Evolutionary conservation across 2,329 filamentous ascomycete genomes (phyloP).

Genomic region (Curvularia eragrostidis): DNA sequence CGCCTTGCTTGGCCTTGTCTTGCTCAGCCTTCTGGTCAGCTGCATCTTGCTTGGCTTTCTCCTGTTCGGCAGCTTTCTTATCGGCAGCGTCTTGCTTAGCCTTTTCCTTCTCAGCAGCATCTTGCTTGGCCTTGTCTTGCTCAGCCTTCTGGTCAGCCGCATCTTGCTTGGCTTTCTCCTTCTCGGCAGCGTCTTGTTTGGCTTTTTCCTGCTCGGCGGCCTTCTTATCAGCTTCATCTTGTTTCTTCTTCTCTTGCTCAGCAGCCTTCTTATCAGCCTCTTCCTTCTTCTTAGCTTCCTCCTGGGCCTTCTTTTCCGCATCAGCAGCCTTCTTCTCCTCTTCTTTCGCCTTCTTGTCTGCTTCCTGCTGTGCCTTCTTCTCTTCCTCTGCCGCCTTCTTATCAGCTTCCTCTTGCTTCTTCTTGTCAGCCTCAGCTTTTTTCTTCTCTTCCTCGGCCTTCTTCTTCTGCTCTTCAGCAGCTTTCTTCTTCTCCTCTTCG

Average conservation of each 20-base stretch:
- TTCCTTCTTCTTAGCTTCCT: slow-evolving; percentile 1
- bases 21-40: neutral
- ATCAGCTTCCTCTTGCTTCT: slow-evolving; percentile 3
- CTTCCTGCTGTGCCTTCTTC: slow-evolving; percentile 1
- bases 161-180: neutral
- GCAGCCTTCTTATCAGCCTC: slow-evolving; percentile 3
- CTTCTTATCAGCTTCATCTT: slow-evolving; percentile 3
- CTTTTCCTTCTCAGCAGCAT: neutral
- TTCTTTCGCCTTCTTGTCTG: neutral
- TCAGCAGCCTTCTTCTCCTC: slow-evolving; percentile 7
- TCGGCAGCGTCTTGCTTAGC: neutral
- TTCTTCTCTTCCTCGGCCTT: slow-evolving; percentile 6
- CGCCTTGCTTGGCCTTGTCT: neutral
- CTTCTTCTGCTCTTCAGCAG: neutral
- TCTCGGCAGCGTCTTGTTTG: neutral
- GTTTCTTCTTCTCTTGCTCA: slow-evolving; percentile 5
- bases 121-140: neutral
- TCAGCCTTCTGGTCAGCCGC: neutral
- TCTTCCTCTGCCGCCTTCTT: slow-evolving; percentile 4
- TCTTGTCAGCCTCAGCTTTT: slow-evolving; percentile 5
- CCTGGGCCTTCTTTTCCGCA: slow-evolving; percentile 9
- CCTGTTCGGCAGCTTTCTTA: neutral
- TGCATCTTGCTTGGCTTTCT: slow-evolving; percentile 4
- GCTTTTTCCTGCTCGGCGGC: slow-evolving; percentile 5
- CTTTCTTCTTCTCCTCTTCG: slow-evolving; percentile 1